phyloP scores from a whole-genome alignment of 2,329 filamentous ascomycete species.

The Monilinia fructigena region DNA sequence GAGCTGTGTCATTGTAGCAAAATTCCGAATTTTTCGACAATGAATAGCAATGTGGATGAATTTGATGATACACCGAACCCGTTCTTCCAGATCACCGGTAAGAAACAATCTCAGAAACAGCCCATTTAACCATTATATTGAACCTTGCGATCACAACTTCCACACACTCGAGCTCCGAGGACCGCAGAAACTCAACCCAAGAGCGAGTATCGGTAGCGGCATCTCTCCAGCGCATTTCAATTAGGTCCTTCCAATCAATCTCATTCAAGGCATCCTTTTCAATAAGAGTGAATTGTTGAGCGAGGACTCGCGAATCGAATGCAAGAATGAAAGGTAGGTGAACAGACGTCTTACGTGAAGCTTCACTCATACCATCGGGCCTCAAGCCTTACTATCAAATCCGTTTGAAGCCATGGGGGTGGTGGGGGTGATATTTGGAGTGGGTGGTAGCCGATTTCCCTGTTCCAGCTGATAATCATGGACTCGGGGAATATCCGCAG shows the following conservation, averaged over 20 bases:
- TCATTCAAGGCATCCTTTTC: constrained; percentile 84
- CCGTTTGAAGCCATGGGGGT: constrained; percentile 23
- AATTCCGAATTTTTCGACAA: constrained; percentile 74
- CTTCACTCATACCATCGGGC: constrained; percentile 33
- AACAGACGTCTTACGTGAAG: constrained; percentile 38
- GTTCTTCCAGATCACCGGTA: constrained; percentile 68
- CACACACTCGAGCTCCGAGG: constrained; percentile 69
- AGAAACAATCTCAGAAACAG: constrained; percentile 73
- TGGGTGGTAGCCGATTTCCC: constrained; percentile 33
- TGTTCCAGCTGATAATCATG: constrained; percentile 27
- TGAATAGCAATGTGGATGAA: constrained; percentile 78
- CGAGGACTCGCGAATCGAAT: constrained; percentile 74
- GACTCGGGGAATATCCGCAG: constrained; percentile 43
- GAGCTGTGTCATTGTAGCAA: constrained; percentile 79
- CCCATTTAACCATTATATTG: constrained; percentile 88
- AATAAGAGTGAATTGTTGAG: constrained; percentile 80
- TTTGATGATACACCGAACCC: constrained; percentile 75
- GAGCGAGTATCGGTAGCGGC: constrained; percentile 65
- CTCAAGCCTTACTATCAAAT: constrained; percentile 32
- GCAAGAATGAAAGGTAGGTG: constrained; percentile 80
- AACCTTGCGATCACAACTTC: constrained; percentile 84
- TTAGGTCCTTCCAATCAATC: constrained; percentile 84
- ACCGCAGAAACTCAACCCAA: constrained; percentile 78
- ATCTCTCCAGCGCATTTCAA: constrained; percentile 80
- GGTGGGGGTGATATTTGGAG: constrained; percentile 39